Conservation (phyloP, 495 filamentous ascomycete genomes). For the Penicillium desertorum region DNA sequence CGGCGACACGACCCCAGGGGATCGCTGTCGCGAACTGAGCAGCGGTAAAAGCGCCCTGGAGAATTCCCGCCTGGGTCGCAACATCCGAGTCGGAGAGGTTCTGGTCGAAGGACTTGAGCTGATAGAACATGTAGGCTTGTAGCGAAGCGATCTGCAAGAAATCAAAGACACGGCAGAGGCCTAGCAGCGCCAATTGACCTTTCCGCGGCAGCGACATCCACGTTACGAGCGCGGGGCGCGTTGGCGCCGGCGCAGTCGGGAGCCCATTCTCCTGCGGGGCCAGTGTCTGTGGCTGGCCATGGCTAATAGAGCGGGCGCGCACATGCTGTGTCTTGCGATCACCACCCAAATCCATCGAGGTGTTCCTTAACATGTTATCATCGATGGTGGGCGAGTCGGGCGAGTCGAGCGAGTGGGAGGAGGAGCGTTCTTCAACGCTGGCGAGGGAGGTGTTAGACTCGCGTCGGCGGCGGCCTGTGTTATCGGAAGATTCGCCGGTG, state of each 20-base stretch:
- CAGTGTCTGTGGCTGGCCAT: slow-evolving; percentile 25
- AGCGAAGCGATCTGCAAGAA: slow-evolving; percentile 50
- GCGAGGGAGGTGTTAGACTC: slow-evolving; percentile 41
- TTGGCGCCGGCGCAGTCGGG: slow-evolving; percentile 16
- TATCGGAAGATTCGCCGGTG: slow-evolving; percentile 33
- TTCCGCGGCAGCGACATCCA: slow-evolving; percentile 74
- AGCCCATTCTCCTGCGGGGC: slow-evolving; percentile 23
- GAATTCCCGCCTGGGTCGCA: slow-evolving; percentile 72
- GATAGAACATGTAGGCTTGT: slow-evolving; percentile 76
- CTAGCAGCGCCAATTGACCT: slow-evolving; percentile 70
- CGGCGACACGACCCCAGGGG: slow-evolving; percentile 75
- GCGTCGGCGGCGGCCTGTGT: slow-evolving; percentile 34
- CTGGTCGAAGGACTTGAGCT: slow-evolving; percentile 68
- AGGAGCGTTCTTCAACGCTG: slow-evolving; percentile 39
- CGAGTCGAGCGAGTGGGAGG: slow-evolving; percentile 24
- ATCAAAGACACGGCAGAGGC: slow-evolving; percentile 66
- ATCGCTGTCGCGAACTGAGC: slow-evolving; percentile 86
- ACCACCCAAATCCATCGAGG: slow-evolving; percentile 36
- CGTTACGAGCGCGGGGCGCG: slow-evolving; percentile 47
- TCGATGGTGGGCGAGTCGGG: slow-evolving; percentile 27
- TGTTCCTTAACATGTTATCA: slow-evolving; percentile 31
- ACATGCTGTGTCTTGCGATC: slow-evolving; percentile 31
- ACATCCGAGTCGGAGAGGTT: slow-evolving; percentile 66
- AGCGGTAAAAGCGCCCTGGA: slow-evolving; percentile 77
- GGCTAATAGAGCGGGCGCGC: slow-evolving; percentile 41